Percentiles rank a stretch among this genome's conserved stretches.
These are phyloP conservation scores for Hamamelis virginiana DNA, from an alignment of 164 flowering plant species.

Conservation along the genomic window DNA sequence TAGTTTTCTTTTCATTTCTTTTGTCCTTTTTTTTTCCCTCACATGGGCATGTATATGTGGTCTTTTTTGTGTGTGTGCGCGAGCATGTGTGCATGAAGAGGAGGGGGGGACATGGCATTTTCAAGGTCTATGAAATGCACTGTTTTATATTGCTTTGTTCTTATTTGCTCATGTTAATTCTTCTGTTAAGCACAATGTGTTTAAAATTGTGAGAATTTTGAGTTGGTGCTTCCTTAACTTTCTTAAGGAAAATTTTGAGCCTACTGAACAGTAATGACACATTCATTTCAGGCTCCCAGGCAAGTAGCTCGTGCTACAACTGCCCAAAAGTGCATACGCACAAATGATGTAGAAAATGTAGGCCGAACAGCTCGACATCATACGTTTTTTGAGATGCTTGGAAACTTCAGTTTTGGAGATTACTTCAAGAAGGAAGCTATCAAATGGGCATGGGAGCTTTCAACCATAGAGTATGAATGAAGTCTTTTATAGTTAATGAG, in stretches of 20 bases:
- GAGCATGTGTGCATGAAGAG: background rate
- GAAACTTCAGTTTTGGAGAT: constrained; percentile 97
- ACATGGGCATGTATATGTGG: background rate
- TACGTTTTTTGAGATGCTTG: constrained; percentile 97
- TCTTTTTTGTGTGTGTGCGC: background rate
- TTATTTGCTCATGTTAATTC: background rate
- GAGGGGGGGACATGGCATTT: too few relatives aligned
- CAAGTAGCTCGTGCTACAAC: constrained; percentile 85
- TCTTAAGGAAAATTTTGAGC: background rate
- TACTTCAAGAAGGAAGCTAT: constrained; percentile 97
- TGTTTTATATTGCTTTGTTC: background rate
- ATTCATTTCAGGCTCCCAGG: constrained; percentile 58
- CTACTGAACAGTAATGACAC: background rate
- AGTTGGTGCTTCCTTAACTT: background rate
- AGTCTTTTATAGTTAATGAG: constrained; percentile 1
- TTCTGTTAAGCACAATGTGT: background rate
- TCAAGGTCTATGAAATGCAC: background rate
- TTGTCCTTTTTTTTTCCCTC: too few relatives aligned
- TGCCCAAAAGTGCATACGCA: constrained; percentile 87
- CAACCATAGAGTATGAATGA: constrained; percentile 72
- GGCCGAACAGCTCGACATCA: constrained; percentile 88
- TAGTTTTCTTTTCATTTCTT: too few relatives aligned
- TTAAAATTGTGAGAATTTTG: too few relatives aligned
- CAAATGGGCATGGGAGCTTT: constrained; percentile 96
- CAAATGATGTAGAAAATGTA: constrained; percentile 95